Conservation (phyloP, 257 asterid species). For the Vinca minor region DNA sequence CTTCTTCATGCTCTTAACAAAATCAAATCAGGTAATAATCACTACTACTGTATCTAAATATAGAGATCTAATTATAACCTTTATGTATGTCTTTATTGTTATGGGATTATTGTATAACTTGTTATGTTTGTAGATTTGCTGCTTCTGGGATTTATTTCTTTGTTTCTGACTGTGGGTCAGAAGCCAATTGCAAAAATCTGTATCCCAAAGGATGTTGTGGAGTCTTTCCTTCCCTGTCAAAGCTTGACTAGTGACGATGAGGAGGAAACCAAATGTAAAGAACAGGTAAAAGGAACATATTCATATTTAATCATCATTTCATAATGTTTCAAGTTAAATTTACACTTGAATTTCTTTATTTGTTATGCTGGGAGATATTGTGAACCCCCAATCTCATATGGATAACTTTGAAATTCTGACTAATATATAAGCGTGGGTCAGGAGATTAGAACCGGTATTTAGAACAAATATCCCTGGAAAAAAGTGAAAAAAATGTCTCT, state of each 20-base stretch:
- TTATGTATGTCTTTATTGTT: neutral
- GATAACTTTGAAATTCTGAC: no score
- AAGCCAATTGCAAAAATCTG: slow-evolving; percentile 48
- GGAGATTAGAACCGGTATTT: no score
- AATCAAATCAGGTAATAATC: slow-evolving; percentile 44
- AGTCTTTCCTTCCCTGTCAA: slow-evolving; percentile 59
- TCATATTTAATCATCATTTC: neutral
- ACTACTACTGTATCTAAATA: neutral
- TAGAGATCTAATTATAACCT: no score
- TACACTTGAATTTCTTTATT: neutral
- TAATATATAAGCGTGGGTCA: no score
- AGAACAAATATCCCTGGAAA: no score
- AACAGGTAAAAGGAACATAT: slow-evolving; percentile 27
- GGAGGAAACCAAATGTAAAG: slow-evolving; percentile 41
- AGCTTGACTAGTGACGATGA: slow-evolving; percentile 21
- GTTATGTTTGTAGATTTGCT: slow-evolving; percentile 44
- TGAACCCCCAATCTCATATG: no score
- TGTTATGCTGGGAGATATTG: neutral
- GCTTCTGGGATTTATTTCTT: slow-evolving; percentile 74
- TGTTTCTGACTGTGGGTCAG: slow-evolving; percentile 45
- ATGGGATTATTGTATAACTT: neutral
- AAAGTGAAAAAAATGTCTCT: no score
- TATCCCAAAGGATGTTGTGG: slow-evolving; percentile 31
- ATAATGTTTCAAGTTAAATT: neutral
- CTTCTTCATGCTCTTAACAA: slow-evolving; percentile 53